Percentiles rank a stretch among this genome's conserved stretches.
phyloP scores from a whole-genome alignment of 768 basidiomycete species.

The Tephrocybe sp. region DNA sequence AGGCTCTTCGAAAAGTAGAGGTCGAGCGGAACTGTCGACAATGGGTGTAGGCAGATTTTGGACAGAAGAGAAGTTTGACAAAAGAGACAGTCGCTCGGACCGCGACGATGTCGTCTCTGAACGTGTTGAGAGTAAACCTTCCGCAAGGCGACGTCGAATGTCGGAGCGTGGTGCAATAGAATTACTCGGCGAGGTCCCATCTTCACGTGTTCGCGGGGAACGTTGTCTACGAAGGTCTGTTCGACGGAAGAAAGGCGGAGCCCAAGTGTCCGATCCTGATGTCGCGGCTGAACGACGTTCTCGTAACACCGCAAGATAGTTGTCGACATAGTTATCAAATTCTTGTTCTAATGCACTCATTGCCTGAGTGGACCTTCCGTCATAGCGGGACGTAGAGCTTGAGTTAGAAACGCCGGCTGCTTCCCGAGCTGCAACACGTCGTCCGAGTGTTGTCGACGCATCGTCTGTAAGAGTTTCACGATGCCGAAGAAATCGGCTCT shows the following conservation, averaged over 20 bases:
- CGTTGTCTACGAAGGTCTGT: constrained; percentile 3
- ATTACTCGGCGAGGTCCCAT: background rate
- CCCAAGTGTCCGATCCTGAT: background rate
- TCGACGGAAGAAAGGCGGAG: background rate
- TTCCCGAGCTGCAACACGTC: constrained; percentile 38
- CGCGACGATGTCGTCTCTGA: constrained; percentile 19
- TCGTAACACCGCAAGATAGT: constrained; percentile 6
- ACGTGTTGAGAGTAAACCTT: constrained; percentile 18
- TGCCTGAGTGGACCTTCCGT: constrained; percentile 9
- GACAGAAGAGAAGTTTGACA: constrained; percentile 40
- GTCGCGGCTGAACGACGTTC: constrained; percentile 20
- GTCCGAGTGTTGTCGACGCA: constrained; percentile 33
- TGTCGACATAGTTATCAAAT: constrained; percentile 13
- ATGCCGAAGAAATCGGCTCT: constrained; percentile 22
- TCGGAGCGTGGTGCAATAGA: constrained; percentile 15
- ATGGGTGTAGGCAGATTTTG: constrained; percentile 35
- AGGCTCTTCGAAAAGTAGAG: constrained; percentile 41
- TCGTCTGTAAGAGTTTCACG: constrained; percentile 28
- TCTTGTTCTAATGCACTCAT: constrained; percentile 23
- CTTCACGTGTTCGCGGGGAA: background rate
- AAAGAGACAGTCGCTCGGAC: constrained; percentile 33
- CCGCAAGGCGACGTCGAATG: constrained; percentile 19
- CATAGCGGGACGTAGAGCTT: constrained; percentile 9
- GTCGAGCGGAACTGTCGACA: constrained; percentile 26
- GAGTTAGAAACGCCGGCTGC: constrained; percentile 22